A percentile compares a stretch with the other conserved stretches of the same genome.
These are phyloP conservation scores for Colletotrichum melonis DNA, from an alignment of 2,329 filamentous ascomycete genomes.

Conservation along the genomic window DNA sequence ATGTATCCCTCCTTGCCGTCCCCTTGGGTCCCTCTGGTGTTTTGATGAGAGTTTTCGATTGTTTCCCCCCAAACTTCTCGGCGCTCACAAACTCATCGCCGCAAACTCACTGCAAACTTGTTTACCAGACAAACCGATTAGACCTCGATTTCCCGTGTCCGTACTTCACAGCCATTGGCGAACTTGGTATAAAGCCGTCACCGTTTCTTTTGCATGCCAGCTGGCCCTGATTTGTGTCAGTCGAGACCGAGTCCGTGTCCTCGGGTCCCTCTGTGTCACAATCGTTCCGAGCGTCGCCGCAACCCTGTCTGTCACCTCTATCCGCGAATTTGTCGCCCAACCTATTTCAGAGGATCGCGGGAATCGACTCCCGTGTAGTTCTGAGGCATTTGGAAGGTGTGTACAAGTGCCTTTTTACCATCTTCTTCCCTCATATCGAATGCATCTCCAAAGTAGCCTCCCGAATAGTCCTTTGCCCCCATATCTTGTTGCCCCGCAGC, in stretches of 20 bases:
- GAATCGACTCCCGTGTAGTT: neutral
- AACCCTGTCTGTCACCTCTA: neutral
- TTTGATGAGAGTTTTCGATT: neutral
- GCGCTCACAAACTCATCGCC: neutral
- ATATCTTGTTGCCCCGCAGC: neutral
- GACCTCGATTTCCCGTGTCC: neutral
- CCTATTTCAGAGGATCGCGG: neutral
- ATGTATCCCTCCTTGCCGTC: neutral
- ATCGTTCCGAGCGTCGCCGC: conserved; percentile 1
- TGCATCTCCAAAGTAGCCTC: neutral
- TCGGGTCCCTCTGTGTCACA: neutral
- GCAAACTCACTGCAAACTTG: neutral
- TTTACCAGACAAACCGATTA: neutral
- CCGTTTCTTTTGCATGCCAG: neutral
- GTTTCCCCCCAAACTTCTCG: neutral
- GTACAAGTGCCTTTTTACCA: neutral
- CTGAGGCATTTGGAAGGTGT: neutral
- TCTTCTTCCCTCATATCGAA: neutral
- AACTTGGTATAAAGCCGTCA: neutral
- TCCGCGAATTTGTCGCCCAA: neutral
- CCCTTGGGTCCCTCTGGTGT: neutral
- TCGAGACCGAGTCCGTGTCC: conserved; percentile 11
- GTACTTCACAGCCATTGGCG: neutral
- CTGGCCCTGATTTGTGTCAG: neutral
- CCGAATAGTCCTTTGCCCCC: neutral